A percentile compares a stretch with the other conserved stretches of the same genome.
phyloP scores from a whole-genome alignment of 1,284 basidiomycete genomes.

The Cystobasidium pallidum region DNA sequence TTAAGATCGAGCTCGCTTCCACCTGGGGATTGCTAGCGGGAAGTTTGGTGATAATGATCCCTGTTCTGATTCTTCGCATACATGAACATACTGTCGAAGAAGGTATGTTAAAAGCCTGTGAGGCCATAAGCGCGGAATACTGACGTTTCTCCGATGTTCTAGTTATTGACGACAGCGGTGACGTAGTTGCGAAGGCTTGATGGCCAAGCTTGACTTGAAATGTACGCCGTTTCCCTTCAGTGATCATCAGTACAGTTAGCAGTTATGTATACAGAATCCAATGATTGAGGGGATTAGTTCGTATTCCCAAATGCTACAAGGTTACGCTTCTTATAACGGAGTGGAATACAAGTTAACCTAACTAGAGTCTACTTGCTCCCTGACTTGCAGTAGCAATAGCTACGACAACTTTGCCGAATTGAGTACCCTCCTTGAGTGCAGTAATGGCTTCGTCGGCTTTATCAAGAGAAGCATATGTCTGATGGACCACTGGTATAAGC shows the following conservation, averaged over 20 bases:
- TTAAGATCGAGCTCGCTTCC: constrained; percentile 46
- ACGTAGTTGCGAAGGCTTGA: constrained; percentile 17
- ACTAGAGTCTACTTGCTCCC: constrained; percentile 4
- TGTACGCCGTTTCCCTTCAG: neutral
- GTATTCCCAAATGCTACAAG: neutral
- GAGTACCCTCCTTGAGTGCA: constrained; percentile 64
- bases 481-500: constrained; percentile 74
- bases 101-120: neutral
- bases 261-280: neutral
- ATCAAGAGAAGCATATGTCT: constrained; percentile 71
- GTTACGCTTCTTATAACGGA: neutral
- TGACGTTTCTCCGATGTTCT: too few relatives aligned
- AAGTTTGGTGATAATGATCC: constrained; percentile 45
- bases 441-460: constrained; percentile 72
- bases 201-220: too few relatives aligned
- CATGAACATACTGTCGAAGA: constrained; percentile 42
- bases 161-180: constrained; percentile 12
- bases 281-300: neutral
- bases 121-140: too few relatives aligned
- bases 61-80: constrained; percentile 46
- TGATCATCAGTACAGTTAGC: neutral
- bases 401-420: constrained; percentile 77
- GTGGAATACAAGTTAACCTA: neutral
- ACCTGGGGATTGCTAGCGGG: constrained; percentile 49
- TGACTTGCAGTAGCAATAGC: constrained; percentile 31